A percentile compares a stretch with the other conserved stretches of the same genome.
Conservation (phyloP, 169 alveolate genomes). For the Besnoitia besnoiti region DNA sequence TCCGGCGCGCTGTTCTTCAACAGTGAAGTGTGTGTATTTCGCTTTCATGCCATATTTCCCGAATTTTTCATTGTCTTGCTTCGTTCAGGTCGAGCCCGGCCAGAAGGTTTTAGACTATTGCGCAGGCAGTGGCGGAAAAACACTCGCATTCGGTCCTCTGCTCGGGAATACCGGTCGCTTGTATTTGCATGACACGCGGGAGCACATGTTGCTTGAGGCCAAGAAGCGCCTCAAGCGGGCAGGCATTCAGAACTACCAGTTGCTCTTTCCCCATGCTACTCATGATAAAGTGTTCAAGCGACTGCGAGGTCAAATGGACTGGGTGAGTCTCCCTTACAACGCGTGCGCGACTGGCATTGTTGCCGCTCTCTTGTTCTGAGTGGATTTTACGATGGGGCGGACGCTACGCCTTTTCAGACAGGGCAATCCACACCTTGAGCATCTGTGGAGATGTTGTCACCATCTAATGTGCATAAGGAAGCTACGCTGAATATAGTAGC, state of each 20-base stretch:
- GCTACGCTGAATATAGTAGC: no score
- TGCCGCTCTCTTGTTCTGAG: no score
- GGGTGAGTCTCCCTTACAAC: no score
- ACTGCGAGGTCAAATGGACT: slow-evolving; percentile 85
- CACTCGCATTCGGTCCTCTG: slow-evolving; percentile 90
- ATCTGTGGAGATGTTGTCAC: no score
- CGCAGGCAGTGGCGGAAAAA: slow-evolving; percentile 95
- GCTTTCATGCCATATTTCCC: no score
- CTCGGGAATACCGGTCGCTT: slow-evolving; percentile 90
- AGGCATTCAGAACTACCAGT: slow-evolving; percentile 88
- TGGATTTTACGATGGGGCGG: no score
- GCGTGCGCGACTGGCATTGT: no score
- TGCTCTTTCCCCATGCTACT: slow-evolving; percentile 79
- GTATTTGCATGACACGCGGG: slow-evolving; percentile 90
- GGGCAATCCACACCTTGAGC: no score
- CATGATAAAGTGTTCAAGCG: slow-evolving; percentile 68
- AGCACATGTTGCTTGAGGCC: slow-evolving; percentile 83
- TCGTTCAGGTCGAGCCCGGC: slow-evolving; percentile 88
- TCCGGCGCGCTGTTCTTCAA: no score
- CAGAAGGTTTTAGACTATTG: slow-evolving; percentile 92
- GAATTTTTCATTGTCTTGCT: not conserved
- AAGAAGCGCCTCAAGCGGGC: slow-evolving; percentile 89
- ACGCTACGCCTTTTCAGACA: no score
- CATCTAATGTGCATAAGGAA: no score
- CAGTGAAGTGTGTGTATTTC: no score